These are phyloP conservation scores for Fonsecaea erecta DNA, from an alignment of 2,329 filamentous ascomycete genomes.

Conservation along the genomic window DNA sequence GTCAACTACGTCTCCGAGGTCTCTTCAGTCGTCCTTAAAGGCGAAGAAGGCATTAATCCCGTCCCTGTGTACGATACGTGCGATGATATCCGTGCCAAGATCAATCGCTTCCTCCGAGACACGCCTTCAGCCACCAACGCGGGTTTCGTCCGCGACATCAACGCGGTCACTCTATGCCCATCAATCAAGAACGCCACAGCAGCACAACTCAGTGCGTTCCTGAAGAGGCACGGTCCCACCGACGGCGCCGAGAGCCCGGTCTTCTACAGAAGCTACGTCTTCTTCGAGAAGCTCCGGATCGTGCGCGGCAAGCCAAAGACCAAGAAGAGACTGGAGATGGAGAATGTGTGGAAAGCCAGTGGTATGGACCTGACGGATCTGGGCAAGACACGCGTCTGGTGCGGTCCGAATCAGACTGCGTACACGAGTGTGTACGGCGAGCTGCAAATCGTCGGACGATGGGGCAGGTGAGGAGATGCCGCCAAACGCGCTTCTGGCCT, in stretches of 20 bases:
- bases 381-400: background rate
- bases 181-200: constrained; percentile 42
- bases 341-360: constrained; percentile 43
- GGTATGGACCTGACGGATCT: constrained; percentile 19
- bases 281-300: constrained; percentile 64
- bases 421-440: constrained; percentile 5
- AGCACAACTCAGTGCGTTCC: constrained; percentile 56
- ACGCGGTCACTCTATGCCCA: constrained; percentile 47
- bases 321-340: constrained; percentile 59
- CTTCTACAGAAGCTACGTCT: constrained; percentile 62
- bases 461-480: background rate
- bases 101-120: constrained; percentile 54
- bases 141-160: constrained; percentile 56
- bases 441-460: background rate
- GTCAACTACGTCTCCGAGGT: constrained; percentile 50
- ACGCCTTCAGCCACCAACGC: constrained; percentile 54
- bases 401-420: background rate
- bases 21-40: constrained; percentile 50
- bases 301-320: constrained; percentile 58
- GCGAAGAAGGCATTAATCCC: constrained; percentile 54
- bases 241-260: constrained; percentile 56
- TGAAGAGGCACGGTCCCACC: constrained; percentile 54
- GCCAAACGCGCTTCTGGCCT: too few relatives aligned
- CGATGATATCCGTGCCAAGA: constrained; percentile 63
- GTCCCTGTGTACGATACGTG: constrained; percentile 63